These are phyloP conservation scores for Magnolia kwangsiensis DNA, from an alignment of 164 flowering plant genomes.

Conservation along the genomic window DNA sequence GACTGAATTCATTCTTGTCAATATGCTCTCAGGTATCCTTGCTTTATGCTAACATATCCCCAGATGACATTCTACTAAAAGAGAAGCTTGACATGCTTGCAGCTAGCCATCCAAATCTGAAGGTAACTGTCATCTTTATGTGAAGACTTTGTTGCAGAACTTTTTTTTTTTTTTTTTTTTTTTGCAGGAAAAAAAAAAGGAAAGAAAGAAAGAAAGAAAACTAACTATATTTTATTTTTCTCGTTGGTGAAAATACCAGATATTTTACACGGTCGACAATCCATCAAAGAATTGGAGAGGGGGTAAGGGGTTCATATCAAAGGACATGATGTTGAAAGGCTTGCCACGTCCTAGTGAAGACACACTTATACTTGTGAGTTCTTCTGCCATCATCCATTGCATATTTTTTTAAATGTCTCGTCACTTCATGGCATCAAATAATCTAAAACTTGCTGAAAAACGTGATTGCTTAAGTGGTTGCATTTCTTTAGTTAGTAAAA, in stretches of 20 bases:
- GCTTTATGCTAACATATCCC: conserved; percentile 87
- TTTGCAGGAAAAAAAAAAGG: neutral
- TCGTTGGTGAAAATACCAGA: conserved; percentile 29
- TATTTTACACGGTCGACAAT: conserved; percentile 89
- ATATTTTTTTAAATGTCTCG: neutral
- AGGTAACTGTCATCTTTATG: conserved; percentile 42
- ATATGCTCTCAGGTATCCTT: conserved; percentile 57
- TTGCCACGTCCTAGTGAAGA: conserved; percentile 82
- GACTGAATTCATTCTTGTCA: neutral
- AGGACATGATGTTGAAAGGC: conserved; percentile 82
- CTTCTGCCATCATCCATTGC: neutral
- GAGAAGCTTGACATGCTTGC: conserved; percentile 86
- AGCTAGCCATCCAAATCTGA: conserved; percentile 81
- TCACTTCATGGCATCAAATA: neutral
- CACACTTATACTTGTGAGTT: conserved; percentile 81
- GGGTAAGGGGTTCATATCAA: conserved; percentile 76
- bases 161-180: neutral
- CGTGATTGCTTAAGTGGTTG: neutral
- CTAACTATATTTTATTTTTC: too few species aligned
- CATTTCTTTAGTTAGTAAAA: neutral
- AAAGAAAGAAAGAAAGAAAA: too few species aligned
- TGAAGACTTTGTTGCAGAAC: neutral
- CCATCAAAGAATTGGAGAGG: conserved; percentile 90
- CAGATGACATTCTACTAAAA: conserved; percentile 94
- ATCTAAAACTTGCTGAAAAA: neutral